A percentile compares a stretch with the other conserved stretches of the same genome.
Conservation (phyloP, 257 asterid genomes). For the Capsicum baccatum region DNA sequence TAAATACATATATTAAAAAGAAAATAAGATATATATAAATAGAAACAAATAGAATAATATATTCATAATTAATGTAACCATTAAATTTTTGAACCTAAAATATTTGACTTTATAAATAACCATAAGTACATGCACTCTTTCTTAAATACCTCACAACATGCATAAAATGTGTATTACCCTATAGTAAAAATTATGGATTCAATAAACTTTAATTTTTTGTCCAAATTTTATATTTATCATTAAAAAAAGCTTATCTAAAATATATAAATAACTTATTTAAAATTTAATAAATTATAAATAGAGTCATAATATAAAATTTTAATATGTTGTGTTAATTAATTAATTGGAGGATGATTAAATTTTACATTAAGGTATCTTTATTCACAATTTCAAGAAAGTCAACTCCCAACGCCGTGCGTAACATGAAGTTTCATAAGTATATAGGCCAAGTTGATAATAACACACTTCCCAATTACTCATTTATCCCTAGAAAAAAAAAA, state of each 20-base stretch:
- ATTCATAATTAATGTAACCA: not conserved
- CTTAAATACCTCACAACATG: not conserved
- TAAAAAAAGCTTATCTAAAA: no score
- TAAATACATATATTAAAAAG: not conserved
- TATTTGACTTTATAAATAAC: not conserved
- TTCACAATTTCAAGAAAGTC: not conserved
- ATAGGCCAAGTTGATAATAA: not conserved
- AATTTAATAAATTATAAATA: no score
- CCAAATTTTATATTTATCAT: no score
- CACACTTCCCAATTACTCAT: not conserved
- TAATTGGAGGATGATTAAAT: not conserved
- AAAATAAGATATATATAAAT: no score
- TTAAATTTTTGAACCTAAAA: not conserved
- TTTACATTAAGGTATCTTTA: not conserved
- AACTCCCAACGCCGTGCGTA: slow-evolving; percentile 12
- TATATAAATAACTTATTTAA: no score
- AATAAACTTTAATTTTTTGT: no score
- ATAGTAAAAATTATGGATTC: not conserved
- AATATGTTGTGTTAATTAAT: no score
- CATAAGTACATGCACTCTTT: not conserved
- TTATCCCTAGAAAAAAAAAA: not conserved
- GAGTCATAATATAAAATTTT: no score
- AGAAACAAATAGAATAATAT: not conserved
- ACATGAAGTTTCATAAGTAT: not conserved
- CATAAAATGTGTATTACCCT: not conserved